A percentile compares a stretch with the other conserved stretches of the same genome.
Conservation (phyloP, 2,329 filamentous ascomycete genomes). For the Apiospora hydei region DNA sequence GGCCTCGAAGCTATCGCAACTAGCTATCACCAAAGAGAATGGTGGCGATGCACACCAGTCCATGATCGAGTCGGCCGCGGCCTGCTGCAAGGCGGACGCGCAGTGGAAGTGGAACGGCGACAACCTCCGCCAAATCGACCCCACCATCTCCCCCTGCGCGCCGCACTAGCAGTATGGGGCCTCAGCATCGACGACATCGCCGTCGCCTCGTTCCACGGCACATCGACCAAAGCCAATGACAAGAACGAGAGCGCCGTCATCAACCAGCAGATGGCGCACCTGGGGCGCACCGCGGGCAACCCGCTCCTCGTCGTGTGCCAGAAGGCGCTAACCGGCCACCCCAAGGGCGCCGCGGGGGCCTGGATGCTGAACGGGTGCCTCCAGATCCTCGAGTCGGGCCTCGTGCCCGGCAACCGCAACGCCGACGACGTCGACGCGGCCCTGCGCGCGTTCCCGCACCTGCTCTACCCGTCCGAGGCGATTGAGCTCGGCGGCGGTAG, state of each 20-base stretch:
- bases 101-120: background rate
- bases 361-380: conserved; percentile 99
- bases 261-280: conserved; percentile 92
- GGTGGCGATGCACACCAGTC: conserved; percentile 60
- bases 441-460: conserved; percentile 68
- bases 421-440: conserved; percentile 96
- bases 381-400: conserved; percentile 90
- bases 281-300: conserved; percentile 95
- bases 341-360: conserved; percentile 97
- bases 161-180: conserved; percentile 96
- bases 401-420: conserved; percentile 97
- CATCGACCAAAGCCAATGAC: conserved; percentile 97
- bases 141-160: conserved; percentile 93
- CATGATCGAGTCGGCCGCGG: background rate
- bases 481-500: background rate
- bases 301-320: conserved; percentile 97
- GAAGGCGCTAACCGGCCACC: conserved; percentile 97
- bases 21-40: conserved; percentile 46
- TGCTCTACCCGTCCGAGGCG: background rate
- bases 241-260: conserved; percentile 99
- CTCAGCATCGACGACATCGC: conserved; percentile 94
- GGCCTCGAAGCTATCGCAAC: conserved; percentile 84
- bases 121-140: conserved; percentile 33
- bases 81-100: background rate
- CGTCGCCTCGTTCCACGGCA: conserved; percentile 98